Base-by-base conservation (phyloP, 768 basidiomycete species). In the Solioccasus polychromus region DNA sequence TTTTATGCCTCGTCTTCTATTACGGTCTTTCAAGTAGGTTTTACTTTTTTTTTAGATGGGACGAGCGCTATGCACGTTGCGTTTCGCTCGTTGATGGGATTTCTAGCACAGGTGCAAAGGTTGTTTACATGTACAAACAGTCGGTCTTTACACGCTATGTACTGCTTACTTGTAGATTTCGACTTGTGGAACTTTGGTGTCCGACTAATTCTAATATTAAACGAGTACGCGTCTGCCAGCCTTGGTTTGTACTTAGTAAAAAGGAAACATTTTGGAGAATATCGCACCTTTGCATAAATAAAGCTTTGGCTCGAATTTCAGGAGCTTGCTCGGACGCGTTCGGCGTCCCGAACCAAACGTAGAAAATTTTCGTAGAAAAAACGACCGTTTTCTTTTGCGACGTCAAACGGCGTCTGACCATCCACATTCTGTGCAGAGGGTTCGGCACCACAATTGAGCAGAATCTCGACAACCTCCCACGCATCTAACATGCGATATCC, bases 91-190 rank as follows among this genome's bases (percentile, higher is more conserved):
- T 47, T 47, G 48, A 41, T 32, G 12, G 14, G n/a, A 14, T 18
- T 20, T 25, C 35, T 29, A 42, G 40, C 22, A 38, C 44, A 38
- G 45, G 36, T 59, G 37, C 35, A 48, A 45, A 42, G 44, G n/a
- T 35, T 44, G 32, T 29, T 28, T 41, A 22, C 43, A 47, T 37
- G 44, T 48, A 50, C 20, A 42, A 36, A 37, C 29, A 25, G 37
- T 39, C 30, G 31, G 28, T 32, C 39, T 31, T 59, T 55, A 28
- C 17, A 29, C 45, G n/a, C n/a, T n/a, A 42, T 51, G 48, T 58
- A 48, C 40, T 48, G 35, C 44, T 39, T 40, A 43, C 31, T 51
- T 48, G 59, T 60, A 61, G 56, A 60, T 29, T 22, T 39, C n/a
- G 22, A 23, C 38, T n/a, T 11, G 29, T 8, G 42, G 48, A 41